Percentiles rank a stretch among this genome's conserved stretches.
Evolutionary conservation across 139 green algal species (phyloP).

Genomic region (Haematococcus sp.): DNA sequence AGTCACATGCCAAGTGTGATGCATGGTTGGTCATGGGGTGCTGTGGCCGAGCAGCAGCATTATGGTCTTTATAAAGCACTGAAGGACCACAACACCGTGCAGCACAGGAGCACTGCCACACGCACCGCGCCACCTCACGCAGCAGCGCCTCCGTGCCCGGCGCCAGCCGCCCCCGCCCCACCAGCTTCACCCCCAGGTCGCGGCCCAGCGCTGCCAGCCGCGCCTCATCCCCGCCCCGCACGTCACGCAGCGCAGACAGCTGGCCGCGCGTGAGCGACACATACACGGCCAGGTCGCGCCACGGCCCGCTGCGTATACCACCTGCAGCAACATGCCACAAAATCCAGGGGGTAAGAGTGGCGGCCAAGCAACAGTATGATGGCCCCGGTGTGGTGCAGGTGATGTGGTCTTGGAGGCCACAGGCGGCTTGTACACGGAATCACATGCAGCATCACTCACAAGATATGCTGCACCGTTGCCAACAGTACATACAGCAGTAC

Average conservation of each 20-base stretch:
- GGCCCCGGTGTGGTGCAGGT: neutral
- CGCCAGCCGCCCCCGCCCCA: conserved; percentile 19
- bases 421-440: too few relatives aligned
- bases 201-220: conserved; percentile 34
- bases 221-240: conserved; percentile 45
- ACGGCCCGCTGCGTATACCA: neutral
- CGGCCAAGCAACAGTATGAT: neutral
- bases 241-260: conserved; percentile 35
- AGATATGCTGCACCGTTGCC: too few relatives aligned
- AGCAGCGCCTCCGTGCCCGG: neutral
- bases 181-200: conserved; percentile 34
- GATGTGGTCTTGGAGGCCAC: neutral
- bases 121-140: neutral
- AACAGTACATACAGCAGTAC: too few relatives aligned
- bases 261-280: neutral
- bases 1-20: too few relatives aligned
- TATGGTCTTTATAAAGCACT: too few relatives aligned
- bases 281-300: conserved; percentile 11
- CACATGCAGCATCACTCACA: too few relatives aligned
- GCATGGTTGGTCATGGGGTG: too few relatives aligned
- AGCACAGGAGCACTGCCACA: neutral
- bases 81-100: too few relatives aligned
- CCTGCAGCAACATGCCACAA: neutral
- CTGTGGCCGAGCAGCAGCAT: too few relatives aligned
- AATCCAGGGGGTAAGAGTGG: neutral